These are phyloP conservation scores for Erysimum pusillum DNA, from an alignment of 441 rosid genomes.

Conservation along the genomic window DNA sequence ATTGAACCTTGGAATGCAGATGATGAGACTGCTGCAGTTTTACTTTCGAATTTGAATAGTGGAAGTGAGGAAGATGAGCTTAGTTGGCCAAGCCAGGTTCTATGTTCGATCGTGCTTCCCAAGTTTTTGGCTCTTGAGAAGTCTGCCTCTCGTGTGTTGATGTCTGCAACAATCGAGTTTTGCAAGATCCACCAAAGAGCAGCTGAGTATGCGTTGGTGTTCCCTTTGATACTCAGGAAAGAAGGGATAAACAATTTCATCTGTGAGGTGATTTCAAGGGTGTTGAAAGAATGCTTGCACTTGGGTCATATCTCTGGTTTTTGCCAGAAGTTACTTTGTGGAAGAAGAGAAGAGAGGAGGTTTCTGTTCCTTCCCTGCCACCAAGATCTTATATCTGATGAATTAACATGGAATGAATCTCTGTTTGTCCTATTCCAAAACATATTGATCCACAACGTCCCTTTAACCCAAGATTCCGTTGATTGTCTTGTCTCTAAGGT, in stretches of 20 bases:
- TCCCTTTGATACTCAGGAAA: constrained; percentile 63
- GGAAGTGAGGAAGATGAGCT: constrained; percentile 57
- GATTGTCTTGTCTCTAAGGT: constrained; percentile 60
- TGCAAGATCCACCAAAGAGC: constrained; percentile 75
- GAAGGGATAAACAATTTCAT: constrained; percentile 69
- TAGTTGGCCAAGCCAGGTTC: constrained; percentile 73
- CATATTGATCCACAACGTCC: constrained; percentile 61
- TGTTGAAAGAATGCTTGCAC: constrained; percentile 76
- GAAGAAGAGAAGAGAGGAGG: constrained; percentile 54
- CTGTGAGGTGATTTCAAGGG: constrained; percentile 65
- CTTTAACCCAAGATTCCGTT: constrained; percentile 65
- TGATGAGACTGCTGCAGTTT: constrained; percentile 70
- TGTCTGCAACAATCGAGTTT: constrained; percentile 62
- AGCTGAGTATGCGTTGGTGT: constrained; percentile 65
- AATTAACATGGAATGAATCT: constrained; percentile 81
- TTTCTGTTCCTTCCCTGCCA: constrained; percentile 67
- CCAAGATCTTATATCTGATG: constrained; percentile 55
- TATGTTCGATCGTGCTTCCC: constrained; percentile 72
- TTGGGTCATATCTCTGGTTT: constrained; percentile 78
- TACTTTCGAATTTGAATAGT: constrained; percentile 59
- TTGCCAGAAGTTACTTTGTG: constrained; percentile 74
- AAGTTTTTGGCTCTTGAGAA: constrained; percentile 67
- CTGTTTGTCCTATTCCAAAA: constrained; percentile 68
- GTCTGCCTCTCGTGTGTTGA: constrained; percentile 69
- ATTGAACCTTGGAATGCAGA: constrained; percentile 83